phyloP scores from a whole-genome alignment of 139 green algal species.

The Spirogloea muscicola region DNA sequence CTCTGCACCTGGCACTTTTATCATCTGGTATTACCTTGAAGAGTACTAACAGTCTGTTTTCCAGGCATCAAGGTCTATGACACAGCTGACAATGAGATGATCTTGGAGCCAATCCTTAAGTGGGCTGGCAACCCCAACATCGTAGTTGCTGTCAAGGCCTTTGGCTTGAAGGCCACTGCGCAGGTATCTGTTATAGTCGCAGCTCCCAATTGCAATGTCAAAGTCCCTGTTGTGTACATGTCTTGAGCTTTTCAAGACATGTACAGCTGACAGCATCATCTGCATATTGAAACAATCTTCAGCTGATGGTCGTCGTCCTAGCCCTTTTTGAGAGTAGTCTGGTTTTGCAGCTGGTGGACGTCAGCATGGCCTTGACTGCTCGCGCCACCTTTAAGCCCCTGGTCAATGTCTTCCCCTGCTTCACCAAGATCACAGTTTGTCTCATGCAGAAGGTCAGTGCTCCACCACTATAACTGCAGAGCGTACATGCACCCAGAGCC shows the following conservation, averaged over 20 bases:
- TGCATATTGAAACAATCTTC: no score
- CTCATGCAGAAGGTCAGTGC: conserved; percentile 39
- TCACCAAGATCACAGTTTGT: conserved; percentile 21
- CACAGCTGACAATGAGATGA: conserved; percentile 38
- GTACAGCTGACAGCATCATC: no score
- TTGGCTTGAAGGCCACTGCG: conserved; percentile 24
- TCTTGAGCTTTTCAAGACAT: no score
- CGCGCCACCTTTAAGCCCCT: conserved; percentile 37
- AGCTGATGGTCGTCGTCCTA: no score
- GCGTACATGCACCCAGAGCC: no score
- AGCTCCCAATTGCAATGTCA: no score
- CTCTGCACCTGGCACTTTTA: no score
- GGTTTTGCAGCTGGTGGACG: conserved; percentile 14
- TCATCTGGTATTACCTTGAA: no score
- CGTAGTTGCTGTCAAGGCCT: conserved; percentile 32
- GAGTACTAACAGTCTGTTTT: no score
- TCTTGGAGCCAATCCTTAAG: conserved; percentile 38
- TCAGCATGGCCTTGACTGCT: conserved; percentile 5
- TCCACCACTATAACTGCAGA: not conserved
- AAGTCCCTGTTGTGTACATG: no score
- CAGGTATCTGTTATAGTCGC: no score
- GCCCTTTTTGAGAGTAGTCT: not conserved
- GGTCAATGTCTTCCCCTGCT: conserved; percentile 36
- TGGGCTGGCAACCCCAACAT: conserved; percentile 47
- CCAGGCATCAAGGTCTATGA: conserved; percentile 46